Base-by-base conservation (phyloP, 108 stramenopile species). In the Seminavis robusta region DNA sequence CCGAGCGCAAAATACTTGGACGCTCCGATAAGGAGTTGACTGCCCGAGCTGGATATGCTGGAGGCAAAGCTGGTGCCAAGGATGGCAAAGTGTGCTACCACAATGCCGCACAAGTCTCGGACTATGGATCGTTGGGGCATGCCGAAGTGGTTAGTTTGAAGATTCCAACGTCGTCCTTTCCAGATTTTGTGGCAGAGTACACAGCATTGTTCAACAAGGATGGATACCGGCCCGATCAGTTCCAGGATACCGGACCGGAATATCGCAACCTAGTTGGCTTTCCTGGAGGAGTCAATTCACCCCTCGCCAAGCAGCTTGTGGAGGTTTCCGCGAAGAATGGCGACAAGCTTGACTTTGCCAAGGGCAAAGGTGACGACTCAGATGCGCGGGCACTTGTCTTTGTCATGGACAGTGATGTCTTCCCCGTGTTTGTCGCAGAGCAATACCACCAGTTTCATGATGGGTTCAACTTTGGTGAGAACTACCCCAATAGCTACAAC, bases 61-160 rank as follows among this genome's bases (percentile, higher is more conserved):
- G 87, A 1, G 81, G 79, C 4, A 72, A 45, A n/a, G 56, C 54
- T 25, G 25, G 11, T 4, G 55, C 15, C 32, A 15, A 13, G 2
- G 59, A 62, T 11, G 74, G 71, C 19, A 59, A 57, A 28, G 79
- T 87, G 0, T 87, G 86, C 51, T 87, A 87, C 50, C 86, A 87
- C 54, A 87, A 87, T 64, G 62, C 78, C n/a, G 69, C 77, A 48
- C 32, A 53, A 0, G 49, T 83, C 4, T 71, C 77, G 19, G 86
- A 87, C 51, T 87, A 87, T 61, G 82, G 82, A 31, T 73, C 69
- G 44, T 56, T 83, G 11, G 86, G 86, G 21, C 82, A 81, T 39
- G 86, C 63, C 8, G 86, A 87, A 63, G 86, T 84, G 17, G 86
- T 87, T 3, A 72, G 77, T 1, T 59, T 87, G 44, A 64, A 36